Evolutionary conservation across 805 yeast genomes (phyloP).

Genomic region (Candida parachauliodes): DNA sequence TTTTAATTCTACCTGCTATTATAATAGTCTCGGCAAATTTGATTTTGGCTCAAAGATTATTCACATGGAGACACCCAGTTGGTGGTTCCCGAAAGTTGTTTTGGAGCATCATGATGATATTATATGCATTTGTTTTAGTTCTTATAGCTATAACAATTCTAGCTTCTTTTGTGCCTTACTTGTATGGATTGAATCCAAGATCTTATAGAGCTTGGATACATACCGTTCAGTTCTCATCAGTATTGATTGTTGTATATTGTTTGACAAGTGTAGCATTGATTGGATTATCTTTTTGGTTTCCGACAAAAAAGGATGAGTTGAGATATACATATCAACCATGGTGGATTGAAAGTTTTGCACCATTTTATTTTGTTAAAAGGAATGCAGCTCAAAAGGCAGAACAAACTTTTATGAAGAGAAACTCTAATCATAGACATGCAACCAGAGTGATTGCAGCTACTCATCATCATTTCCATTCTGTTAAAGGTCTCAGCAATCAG

Average conservation of each 20-base stretch:
- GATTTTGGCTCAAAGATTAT: slow-evolving; percentile 66
- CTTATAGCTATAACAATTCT: slow-evolving; percentile 61
- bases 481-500: slow-evolving; percentile 36
- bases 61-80: slow-evolving; percentile 75
- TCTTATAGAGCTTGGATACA: slow-evolving; percentile 19
- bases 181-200: slow-evolving; percentile 46
- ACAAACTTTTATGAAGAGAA: slow-evolving; percentile 43
- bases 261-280: slow-evolving; percentile 50
- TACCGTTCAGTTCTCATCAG: slow-evolving; percentile 26
- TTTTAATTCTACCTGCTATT: slow-evolving; percentile 53
- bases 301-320: slow-evolving; percentile 48
- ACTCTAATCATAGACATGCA: slow-evolving; percentile 48
- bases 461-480: slow-evolving; percentile 34
- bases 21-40: slow-evolving; percentile 55
- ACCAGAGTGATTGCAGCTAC: slow-evolving; percentile 62
- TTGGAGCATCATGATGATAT: slow-evolving; percentile 44
- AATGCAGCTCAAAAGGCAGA: slow-evolving; percentile 50
- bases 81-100: slow-evolving; percentile 53
- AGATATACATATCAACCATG: slow-evolving; percentile 68
- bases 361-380: slow-evolving; percentile 57
- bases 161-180: slow-evolving; percentile 58
- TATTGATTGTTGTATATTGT: slow-evolving; percentile 43
- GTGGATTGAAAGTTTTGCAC: slow-evolving; percentile 68
- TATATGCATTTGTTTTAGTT: slow-evolving; percentile 52
- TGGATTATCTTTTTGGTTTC: slow-evolving; percentile 47